Evolutionary conservation across 2,329 filamentous ascomycete genomes (phyloP).

Genomic region (Scytalidium sp.): DNA sequence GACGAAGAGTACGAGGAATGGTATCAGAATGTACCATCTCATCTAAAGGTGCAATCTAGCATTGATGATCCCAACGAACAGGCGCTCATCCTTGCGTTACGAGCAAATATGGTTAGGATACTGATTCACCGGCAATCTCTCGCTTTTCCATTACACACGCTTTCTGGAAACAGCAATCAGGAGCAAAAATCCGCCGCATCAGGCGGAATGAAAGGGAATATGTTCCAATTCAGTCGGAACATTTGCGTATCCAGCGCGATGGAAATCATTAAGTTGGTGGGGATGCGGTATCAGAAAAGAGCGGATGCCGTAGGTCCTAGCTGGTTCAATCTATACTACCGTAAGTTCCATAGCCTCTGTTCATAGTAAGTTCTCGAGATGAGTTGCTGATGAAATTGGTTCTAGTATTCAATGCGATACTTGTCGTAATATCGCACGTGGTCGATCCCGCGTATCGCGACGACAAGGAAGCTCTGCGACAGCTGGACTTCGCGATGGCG

Average conservation of each 20-base stretch:
- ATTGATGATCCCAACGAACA: background rate
- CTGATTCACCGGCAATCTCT: constrained; percentile 1
- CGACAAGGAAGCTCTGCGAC: constrained; percentile 4
- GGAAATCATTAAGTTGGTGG: background rate
- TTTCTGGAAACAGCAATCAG: background rate
- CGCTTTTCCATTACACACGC: background rate
- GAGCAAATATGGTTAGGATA: constrained; percentile 2
- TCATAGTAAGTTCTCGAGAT: no score
- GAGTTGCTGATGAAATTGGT: background rate
- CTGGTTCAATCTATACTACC: constrained; percentile 12
- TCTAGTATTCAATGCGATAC: constrained; percentile 9
- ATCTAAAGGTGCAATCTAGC: background rate
- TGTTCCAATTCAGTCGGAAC: background rate
- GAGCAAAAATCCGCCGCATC: background rate
- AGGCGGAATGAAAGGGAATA: background rate
- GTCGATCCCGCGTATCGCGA: constrained; percentile 6
- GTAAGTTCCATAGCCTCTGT: constrained; percentile 3
- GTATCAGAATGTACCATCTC: background rate
- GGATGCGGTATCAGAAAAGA: constrained; percentile 5
- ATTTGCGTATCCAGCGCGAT: background rate
- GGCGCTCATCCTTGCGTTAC: constrained; percentile 1
- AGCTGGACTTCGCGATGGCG: constrained; percentile 7
- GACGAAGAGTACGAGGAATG: constrained; percentile 1
- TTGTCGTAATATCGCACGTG: constrained; percentile 8
- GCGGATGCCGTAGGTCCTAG: constrained; percentile 7